These are phyloP conservation scores for Acacia acuminata DNA, from an alignment of 306 rosid genomes.

Conservation along the genomic window DNA sequence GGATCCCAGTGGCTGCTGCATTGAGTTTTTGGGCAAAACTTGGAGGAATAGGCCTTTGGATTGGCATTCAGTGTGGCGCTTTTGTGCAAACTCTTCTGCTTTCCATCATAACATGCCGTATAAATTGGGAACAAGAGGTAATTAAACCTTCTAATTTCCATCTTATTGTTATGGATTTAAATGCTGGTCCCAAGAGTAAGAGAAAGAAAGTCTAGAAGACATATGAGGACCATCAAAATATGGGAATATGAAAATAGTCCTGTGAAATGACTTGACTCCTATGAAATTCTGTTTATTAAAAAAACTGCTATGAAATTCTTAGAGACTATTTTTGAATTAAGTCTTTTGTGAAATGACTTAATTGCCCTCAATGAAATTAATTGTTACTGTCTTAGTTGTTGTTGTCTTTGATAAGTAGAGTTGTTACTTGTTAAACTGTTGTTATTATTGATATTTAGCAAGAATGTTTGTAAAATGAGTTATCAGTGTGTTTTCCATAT, in stretches of 20 bases:
- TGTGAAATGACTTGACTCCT: no score
- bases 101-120: slow-evolving; percentile 31
- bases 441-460: no score
- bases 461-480: no score
- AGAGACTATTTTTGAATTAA: no score
- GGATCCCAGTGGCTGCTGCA: slow-evolving; percentile 45
- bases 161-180: neutral
- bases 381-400: no score
- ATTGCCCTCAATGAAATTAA: no score
- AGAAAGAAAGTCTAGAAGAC: neutral
- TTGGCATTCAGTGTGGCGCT: slow-evolving; percentile 52
- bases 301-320: no score
- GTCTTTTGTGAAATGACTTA: no score
- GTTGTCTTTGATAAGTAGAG: no score
- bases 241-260: neutral
- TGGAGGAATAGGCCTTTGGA: slow-evolving; percentile 38
- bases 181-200: neutral
- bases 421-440: no score
- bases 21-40: slow-evolving; percentile 42
- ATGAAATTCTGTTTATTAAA: no score
- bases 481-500: neutral
- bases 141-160: neutral
- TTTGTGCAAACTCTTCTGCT: slow-evolving; percentile 42
- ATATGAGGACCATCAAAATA: neutral
- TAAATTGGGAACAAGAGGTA: slow-evolving; percentile 50